Percentiles rank a stretch among this genome's conserved stretches.
These are phyloP conservation scores for Chrysosporium keratinophilum DNA, from an alignment of 2,329 filamentous ascomycete species.

Conservation along the genomic window DNA sequence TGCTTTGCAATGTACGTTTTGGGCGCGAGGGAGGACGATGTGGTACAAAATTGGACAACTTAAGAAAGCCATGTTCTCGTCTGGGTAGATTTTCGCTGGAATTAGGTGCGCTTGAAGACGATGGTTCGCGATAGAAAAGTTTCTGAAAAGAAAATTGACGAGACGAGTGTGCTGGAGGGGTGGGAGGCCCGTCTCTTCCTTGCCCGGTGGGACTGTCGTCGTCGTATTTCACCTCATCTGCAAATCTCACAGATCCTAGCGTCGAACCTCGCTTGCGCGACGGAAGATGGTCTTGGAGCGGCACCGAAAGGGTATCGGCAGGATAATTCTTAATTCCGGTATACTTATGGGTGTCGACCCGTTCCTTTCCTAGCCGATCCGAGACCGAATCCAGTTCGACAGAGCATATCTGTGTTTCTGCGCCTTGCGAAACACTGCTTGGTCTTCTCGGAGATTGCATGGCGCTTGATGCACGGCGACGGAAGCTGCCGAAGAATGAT, in stretches of 20 bases:
- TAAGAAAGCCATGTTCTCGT: conserved; percentile 7
- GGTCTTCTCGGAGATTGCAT: conserved; percentile 1
- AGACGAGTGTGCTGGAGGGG: conserved; percentile 42
- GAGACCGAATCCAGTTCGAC: conserved; percentile 1
- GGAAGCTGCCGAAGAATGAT: conserved; percentile 32
- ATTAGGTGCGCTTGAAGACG: conserved; percentile 4
- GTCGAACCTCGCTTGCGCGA: conserved; percentile 27
- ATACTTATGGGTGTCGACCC: neutral
- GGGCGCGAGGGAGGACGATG: conserved; percentile 19
- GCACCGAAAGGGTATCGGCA: neutral
- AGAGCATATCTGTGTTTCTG: neutral
- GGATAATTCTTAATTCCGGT: neutral
- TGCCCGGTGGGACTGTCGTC: conserved; percentile 15
- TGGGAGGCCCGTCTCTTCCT: conserved; percentile 19
- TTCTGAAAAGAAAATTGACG: conserved; percentile 90
- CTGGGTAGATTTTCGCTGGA: neutral
- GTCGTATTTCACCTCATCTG: conserved; percentile 12
- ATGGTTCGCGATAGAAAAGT: conserved; percentile 53
- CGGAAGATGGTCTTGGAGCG: conserved; percentile 1
- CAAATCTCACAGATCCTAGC: conserved; percentile 25
- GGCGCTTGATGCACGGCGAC: conserved; percentile 30
- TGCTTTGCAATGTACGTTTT: conserved; percentile 36
- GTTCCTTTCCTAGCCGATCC: neutral
- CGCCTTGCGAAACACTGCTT: neutral
- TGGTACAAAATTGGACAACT: conserved; percentile 7